Evolutionary conservation across 164 flowering plant genomes (phyloP).

Genomic region (Euptelea pleiosperma): DNA sequence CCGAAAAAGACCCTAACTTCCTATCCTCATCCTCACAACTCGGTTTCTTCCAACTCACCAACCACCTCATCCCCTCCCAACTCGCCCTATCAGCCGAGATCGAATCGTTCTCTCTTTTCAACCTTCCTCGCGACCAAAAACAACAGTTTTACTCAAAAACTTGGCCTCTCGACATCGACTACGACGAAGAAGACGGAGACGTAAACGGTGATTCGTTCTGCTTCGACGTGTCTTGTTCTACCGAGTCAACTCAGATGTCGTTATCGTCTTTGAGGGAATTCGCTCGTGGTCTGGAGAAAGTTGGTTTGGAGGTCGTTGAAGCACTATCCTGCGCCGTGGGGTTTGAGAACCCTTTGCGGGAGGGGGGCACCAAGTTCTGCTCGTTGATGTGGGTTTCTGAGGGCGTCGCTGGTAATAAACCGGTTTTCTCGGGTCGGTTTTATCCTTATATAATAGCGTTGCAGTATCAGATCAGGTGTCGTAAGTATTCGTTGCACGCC

Average conservation of each 20-base stretch:
- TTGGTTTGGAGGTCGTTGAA: constrained; percentile 48
- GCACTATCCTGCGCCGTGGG: constrained; percentile 39
- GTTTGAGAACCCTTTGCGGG: constrained; percentile 45
- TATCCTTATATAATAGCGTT: constrained; percentile 70
- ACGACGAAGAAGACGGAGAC: constrained; percentile 29
- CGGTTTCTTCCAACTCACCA: constrained; percentile 66
- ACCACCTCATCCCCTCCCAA: constrained; percentile 40
- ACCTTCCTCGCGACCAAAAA: constrained; percentile 40
- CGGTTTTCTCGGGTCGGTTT: constrained; percentile 32
- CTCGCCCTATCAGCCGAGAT: constrained; percentile 62
- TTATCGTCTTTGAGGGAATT: constrained; percentile 40
- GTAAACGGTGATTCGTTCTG: constrained; percentile 45
- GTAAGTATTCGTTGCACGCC: constrained; percentile 40
- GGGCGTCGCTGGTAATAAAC: constrained; percentile 19
- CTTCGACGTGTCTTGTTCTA: constrained; percentile 31
- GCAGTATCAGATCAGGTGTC: constrained; percentile 49
- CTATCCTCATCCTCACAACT: constrained; percentile 28
- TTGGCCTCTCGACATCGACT: constrained; percentile 64
- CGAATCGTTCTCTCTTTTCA: constrained; percentile 48
- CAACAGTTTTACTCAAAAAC: constrained; percentile 28
- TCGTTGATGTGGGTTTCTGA: constrained; percentile 60
- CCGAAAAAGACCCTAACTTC: constrained; percentile 18
- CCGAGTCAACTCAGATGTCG: constrained; percentile 31
- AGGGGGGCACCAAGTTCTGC: constrained; percentile 26
- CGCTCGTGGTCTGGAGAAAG: constrained; percentile 44